These are phyloP conservation scores for Acacia crassicarpa DNA, from an alignment of 306 rosid genomes.

Conservation along the genomic window DNA sequence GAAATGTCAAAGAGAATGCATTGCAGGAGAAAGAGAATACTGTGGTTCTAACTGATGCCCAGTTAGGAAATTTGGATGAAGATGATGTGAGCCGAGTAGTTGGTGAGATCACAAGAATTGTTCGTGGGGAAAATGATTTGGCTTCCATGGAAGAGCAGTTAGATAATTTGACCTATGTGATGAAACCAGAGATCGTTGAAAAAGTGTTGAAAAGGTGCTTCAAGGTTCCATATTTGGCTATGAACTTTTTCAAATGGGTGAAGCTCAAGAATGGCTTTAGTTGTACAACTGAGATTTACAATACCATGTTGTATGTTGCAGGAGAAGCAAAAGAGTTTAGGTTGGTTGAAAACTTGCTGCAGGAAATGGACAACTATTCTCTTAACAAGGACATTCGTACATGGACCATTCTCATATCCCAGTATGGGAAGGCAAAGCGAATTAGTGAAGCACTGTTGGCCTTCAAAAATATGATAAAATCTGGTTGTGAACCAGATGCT, in stretches of 20 bases:
- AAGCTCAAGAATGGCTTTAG: slow-evolving; percentile 54
- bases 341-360: slow-evolving; percentile 63
- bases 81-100: slow-evolving; percentile 57
- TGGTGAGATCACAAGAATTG: slow-evolving; percentile 47
- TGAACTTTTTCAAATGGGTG: slow-evolving; percentile 73
- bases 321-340: slow-evolving; percentile 75
- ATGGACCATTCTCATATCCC: slow-evolving; percentile 78
- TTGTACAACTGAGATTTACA: slow-evolving; percentile 56
- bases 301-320: slow-evolving; percentile 67
- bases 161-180: slow-evolving; percentile 40
- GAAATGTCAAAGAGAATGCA: slow-evolving; percentile 37
- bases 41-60: slow-evolving; percentile 31
- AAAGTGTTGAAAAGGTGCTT: slow-evolving; percentile 86
- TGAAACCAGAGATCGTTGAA: slow-evolving; percentile 59
- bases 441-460: slow-evolving; percentile 61
- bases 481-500: slow-evolving; percentile 66
- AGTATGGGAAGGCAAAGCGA: slow-evolving; percentile 66
- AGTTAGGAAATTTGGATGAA: slow-evolving; percentile 37
- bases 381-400: slow-evolving; percentile 63
- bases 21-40: slow-evolving; percentile 31
- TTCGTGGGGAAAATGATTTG: slow-evolving; percentile 45
- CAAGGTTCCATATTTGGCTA: slow-evolving; percentile 64
- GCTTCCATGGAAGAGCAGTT: slow-evolving; percentile 62
- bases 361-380: slow-evolving; percentile 60
- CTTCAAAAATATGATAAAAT: slow-evolving; percentile 59